phyloP scores from a whole-genome alignment of 768 basidiomycete species.

The Podaxis sp. region DNA sequence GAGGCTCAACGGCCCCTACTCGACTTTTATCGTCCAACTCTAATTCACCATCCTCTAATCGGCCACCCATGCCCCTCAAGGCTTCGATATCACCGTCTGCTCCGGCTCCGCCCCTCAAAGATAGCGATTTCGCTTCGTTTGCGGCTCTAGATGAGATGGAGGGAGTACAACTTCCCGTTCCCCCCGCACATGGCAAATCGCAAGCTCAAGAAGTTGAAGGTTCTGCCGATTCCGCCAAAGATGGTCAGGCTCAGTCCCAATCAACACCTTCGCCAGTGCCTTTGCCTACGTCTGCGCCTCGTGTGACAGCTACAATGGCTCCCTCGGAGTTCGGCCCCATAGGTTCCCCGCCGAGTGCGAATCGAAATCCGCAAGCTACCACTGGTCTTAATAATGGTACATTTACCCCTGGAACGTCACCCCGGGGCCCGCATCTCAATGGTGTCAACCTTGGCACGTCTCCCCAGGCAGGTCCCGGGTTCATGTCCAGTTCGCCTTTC shows the following conservation, averaged over 20 bases:
- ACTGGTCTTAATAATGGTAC: conserved; percentile 30
- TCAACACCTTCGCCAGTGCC: conserved; percentile 36
- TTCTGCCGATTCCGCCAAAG: conserved; percentile 5
- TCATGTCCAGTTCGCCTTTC: conserved; percentile 66
- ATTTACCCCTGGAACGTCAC: conserved; percentile 60
- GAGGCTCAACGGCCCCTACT: conserved; percentile 68
- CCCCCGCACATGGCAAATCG: conserved; percentile 36
- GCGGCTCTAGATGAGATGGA: conserved; percentile 58
- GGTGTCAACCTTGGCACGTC: conserved; percentile 29
- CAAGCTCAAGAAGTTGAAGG: conserved; percentile 6
- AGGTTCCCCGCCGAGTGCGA: conserved; percentile 65
- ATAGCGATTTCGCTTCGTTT: conserved; percentile 71
- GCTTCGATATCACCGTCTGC: conserved; percentile 72
- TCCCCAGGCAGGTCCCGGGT: conserved; percentile 24
- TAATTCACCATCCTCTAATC: conserved; percentile 29
- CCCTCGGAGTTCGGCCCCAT: conserved; percentile 74
- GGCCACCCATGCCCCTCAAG: conserved; percentile 65
- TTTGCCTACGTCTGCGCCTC: conserved; percentile 55
- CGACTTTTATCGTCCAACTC: conserved; percentile 30
- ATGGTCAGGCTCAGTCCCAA: conserved; percentile 16
- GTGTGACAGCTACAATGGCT: conserved; percentile 35
- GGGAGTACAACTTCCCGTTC: conserved; percentile 38
- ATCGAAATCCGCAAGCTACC: conserved; percentile 25
- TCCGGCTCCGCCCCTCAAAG: conserved; percentile 72
- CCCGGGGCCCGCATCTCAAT: conserved; percentile 30